phyloP scores from a whole-genome alignment of 306 rosid species.

The Albizia julibrissin region DNA sequence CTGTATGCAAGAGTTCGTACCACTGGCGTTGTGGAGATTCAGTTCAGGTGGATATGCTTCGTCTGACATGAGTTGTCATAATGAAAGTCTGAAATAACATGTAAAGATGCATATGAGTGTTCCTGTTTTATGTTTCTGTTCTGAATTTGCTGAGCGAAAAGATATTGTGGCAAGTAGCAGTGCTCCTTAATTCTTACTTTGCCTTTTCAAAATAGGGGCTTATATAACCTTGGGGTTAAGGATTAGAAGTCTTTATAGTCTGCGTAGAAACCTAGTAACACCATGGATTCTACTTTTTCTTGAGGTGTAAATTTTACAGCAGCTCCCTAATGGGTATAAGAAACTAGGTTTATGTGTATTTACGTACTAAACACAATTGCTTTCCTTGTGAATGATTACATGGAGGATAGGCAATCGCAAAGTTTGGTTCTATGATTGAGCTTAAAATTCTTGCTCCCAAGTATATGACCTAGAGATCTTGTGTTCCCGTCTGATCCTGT shows the following conservation, averaged over 20 bases:
- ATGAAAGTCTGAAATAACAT: background rate
- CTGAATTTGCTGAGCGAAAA: background rate
- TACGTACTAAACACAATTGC: background rate
- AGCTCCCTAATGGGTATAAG: background rate
- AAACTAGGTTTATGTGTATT: slow-evolving; percentile 1
- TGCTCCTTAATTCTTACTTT: background rate
- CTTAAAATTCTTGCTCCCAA: background rate
- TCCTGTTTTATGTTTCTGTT: slow-evolving; percentile 18
- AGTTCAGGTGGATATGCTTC: slow-evolving; percentile 77
- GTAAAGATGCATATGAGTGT: slow-evolving; percentile 10
- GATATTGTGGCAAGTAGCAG: slow-evolving; percentile 5
- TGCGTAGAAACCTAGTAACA: background rate
- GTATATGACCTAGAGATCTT: background rate
- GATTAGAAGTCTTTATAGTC: background rate
- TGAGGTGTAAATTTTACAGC: background rate
- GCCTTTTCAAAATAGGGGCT: background rate
- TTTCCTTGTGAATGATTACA: background rate
- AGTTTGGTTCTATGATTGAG: background rate
- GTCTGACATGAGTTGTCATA: slow-evolving; percentile 2
- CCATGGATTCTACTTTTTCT: background rate
- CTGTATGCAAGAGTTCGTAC: slow-evolving; percentile 95
- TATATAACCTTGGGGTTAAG: background rate
- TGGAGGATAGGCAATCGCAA: background rate
- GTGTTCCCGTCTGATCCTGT: background rate
- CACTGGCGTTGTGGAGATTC: slow-evolving; percentile 98